Percentiles rank a stretch among this genome's conserved stretches.
Evolutionary conservation across 345 rosid genomes (phyloP).

Genomic region (Gossypium ekmanianum): DNA sequence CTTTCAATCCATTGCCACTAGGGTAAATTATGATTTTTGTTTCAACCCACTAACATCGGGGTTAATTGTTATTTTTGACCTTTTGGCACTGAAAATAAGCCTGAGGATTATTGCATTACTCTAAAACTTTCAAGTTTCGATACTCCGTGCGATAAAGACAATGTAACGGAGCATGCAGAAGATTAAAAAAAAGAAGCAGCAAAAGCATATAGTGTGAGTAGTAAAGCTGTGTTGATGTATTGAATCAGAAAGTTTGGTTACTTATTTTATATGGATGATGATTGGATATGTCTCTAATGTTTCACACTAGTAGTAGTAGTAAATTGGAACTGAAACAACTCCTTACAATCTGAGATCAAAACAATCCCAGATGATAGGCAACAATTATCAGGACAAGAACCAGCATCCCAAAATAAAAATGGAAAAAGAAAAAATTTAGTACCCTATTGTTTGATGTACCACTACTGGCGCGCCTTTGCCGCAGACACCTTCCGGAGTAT

Average conservation of each 20-base stretch:
- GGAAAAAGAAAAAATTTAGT: slow-evolving; percentile 7
- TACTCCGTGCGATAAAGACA: no score
- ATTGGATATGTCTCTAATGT: slow-evolving; percentile 27
- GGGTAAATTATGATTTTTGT: no score
- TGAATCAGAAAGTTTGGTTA: slow-evolving; percentile 29
- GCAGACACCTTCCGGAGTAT: slow-evolving; percentile 43
- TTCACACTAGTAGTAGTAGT: slow-evolving; percentile 30
- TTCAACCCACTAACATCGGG: no score
- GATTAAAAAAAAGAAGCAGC: not conserved
- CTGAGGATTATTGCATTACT: no score
- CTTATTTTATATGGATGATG: slow-evolving; percentile 20
- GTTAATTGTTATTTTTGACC: no score
- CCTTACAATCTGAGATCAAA: slow-evolving; percentile 41
- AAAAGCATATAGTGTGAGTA: not conserved
- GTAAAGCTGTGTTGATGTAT: slow-evolving; percentile 19
- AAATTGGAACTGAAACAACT: slow-evolving; percentile 29
- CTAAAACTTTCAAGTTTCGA: no score
- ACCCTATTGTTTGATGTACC: slow-evolving; percentile 25
- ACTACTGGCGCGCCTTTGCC: slow-evolving; percentile 25
- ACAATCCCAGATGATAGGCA: slow-evolving; percentile 26
- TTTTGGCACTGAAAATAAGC: no score
- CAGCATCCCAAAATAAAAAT: slow-evolving; percentile 20
- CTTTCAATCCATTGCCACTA: no score
- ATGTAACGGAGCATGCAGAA: not conserved
- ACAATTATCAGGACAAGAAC: slow-evolving; percentile 30